These are phyloP conservation scores for Geotrichum histeridarum DNA, from an alignment of 1,139 yeast genomes.

Conservation along the genomic window DNA sequence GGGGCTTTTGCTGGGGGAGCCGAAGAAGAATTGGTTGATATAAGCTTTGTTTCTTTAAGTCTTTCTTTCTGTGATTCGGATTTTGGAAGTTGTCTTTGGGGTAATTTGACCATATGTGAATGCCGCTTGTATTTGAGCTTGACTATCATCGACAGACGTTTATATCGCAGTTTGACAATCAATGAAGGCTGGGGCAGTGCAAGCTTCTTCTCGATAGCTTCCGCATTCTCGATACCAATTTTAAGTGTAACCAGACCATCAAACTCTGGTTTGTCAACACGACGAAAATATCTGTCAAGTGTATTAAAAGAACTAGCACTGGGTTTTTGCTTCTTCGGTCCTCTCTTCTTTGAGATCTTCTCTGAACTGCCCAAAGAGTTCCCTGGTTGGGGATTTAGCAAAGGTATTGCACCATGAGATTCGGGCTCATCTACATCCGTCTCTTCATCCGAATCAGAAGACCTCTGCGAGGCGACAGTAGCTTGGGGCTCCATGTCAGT, in stretches of 20 bases:
- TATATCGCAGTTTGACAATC: conserved; percentile 1
- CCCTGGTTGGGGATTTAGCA: background rate
- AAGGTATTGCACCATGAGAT: too few relatives aligned
- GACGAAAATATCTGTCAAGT: too few relatives aligned
- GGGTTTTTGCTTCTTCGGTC: too few relatives aligned
- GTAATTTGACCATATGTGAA: background rate
- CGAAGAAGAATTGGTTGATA: background rate
- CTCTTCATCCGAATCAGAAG: background rate
- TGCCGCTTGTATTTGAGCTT: conserved; percentile 1
- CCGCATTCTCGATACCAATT: conserved; percentile 6
- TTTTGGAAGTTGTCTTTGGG: too few relatives aligned
- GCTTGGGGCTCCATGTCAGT: background rate
- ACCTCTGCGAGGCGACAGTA: background rate
- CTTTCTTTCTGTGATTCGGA: too few relatives aligned
- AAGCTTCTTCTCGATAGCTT: conserved; percentile 2
- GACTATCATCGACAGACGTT: background rate
- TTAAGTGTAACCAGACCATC: conserved; percentile 8
- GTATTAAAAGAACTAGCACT: too few relatives aligned
- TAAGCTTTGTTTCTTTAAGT: too few relatives aligned
- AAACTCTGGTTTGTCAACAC: background rate
- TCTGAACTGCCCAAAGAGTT: too few relatives aligned
- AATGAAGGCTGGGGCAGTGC: background rate
- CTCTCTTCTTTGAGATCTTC: too few relatives aligned
- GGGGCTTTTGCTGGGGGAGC: background rate
- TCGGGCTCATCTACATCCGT: background rate